Conservation (phyloP, 805 yeast genomes). For the Monosporozyma servazzii region DNA sequence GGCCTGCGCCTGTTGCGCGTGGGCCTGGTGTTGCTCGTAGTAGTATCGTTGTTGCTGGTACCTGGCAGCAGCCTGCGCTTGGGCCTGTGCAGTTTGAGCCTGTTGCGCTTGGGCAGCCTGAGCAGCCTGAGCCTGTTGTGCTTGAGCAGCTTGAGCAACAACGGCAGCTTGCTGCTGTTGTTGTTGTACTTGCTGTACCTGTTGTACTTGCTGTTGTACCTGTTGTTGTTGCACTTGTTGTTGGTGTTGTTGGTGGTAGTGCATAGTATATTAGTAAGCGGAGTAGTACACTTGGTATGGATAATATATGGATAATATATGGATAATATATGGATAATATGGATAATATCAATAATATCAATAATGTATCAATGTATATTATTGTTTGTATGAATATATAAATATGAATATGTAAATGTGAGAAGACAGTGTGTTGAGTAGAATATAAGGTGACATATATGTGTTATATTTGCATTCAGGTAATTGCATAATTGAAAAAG, state of each 20-base stretch:
- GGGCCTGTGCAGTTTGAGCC: background rate
- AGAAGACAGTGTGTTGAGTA: no score
- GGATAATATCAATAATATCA: background rate
- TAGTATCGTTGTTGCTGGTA: background rate
- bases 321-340: no score
- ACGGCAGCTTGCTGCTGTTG: background rate
- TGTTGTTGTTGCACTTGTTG: background rate
- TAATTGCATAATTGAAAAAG: no score
- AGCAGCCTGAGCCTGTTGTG: background rate
- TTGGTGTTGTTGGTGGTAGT: slow-evolving; percentile 1
- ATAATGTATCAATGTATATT: no score
- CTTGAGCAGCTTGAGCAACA: background rate
- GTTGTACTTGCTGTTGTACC: background rate
- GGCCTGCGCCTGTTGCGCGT: background rate
- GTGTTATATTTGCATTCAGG: no score
- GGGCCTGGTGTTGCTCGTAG: background rate
- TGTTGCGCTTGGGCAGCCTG: background rate
- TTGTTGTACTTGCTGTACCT: background rate
- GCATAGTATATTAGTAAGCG: background rate
- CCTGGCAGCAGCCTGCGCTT: background rate
- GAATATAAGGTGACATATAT: no score
- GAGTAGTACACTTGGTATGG: background rate
- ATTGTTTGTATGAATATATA: no score
- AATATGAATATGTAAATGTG: no score
- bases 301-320: no score